Base-by-base conservation (phyloP, 2,329 filamentous ascomycete species). In the Emmonsia crescens region DNA sequence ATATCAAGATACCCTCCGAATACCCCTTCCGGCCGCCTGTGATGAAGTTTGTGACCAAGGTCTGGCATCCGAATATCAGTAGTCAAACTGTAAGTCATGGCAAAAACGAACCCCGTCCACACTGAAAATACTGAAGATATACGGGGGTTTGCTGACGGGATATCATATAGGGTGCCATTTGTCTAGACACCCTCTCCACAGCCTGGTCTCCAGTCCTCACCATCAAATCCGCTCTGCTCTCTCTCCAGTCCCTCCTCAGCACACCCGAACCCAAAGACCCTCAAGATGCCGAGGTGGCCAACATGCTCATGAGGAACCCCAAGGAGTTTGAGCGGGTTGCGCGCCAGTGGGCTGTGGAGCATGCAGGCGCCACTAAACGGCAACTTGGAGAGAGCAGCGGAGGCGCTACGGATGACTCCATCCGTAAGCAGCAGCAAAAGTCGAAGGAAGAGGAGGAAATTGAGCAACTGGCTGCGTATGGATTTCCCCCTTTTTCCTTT, bases 1-100 rank as follows among this genome's bases (percentile, higher is more conserved):
- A 96, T 70, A 94, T 99, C 69, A 83, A 83, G 69, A 94, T 99
- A 60, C 92, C 93, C 0, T 83, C 83, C 64, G 89, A 89, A 67
- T 99, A 99, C 71, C 94, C 94, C 0, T 99, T 99, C 79, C 89
- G 91, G 68, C 90, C 93, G 3, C 94, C 94, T 4, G 75, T 84
- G 63, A 97, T 99, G 88, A 88, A 85, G 69, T 97, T 97, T 72
- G 84, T 88, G 66, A 99, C 94, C 66, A 92, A 88, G 75, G 88
- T 97, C 68, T 99, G 92, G 92, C 94, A 99, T 74, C 94, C 94
- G 40, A 99, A 99, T 72, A 85, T 99, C 77, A 95, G 89, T 81
- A 93, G 89, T 70, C 89, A 94, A 73, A 96, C 92, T 48, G 91
- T 96, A 78, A 71, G 86, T 80, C 21, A 9, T 49, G n/a, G 21